A percentile compares a stretch with the other conserved stretches of the same genome.
Conservation (phyloP, 2,329 filamentous ascomycete genomes). For the Penicillium sp. region DNA sequence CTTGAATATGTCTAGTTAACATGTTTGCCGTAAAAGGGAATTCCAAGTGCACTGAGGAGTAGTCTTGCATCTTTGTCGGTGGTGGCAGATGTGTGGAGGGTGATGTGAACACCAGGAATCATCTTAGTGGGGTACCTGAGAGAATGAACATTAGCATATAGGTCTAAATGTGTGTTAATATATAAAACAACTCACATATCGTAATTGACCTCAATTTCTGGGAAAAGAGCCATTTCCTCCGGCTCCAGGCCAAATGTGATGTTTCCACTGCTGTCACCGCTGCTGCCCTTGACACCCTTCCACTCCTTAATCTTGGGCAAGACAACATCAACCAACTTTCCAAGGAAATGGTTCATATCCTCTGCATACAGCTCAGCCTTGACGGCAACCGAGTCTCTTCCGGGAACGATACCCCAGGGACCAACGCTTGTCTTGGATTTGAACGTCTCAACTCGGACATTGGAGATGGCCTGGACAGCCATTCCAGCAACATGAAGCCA, state of each 20-base stretch:
- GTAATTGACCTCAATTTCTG: constrained; percentile 92
- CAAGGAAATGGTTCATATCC: constrained; percentile 82
- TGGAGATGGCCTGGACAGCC: constrained; percentile 79
- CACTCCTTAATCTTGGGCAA: constrained; percentile 96
- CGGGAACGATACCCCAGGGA: constrained; percentile 69
- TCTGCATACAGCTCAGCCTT: constrained; percentile 76
- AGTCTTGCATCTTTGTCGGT: constrained; percentile 81
- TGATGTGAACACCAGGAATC: constrained; percentile 82
- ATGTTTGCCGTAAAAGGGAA: constrained; percentile 79
- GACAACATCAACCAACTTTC: constrained; percentile 85
- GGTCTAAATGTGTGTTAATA: not conserved
- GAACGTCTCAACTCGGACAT: constrained; percentile 67
- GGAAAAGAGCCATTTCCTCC: constrained; percentile 77
- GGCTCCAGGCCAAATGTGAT: constrained; percentile 74
- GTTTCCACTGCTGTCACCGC: constrained; percentile 86
- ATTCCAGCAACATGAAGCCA: constrained; percentile 79
- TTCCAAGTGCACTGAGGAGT: constrained; percentile 65
- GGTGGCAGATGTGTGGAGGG: constrained; percentile 76
- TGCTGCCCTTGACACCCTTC: constrained; percentile 70
- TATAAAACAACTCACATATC: constrained; percentile 64
- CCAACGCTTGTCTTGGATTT: constrained; percentile 66
- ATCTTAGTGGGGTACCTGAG: constrained; percentile 62
- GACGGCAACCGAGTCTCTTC: constrained; percentile 64
- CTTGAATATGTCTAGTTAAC: constrained; percentile 40
- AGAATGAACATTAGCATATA: not conserved